phyloP scores from a whole-genome alignment of 2,329 filamentous ascomycete species.

The Emergomyces orientalis region DNA sequence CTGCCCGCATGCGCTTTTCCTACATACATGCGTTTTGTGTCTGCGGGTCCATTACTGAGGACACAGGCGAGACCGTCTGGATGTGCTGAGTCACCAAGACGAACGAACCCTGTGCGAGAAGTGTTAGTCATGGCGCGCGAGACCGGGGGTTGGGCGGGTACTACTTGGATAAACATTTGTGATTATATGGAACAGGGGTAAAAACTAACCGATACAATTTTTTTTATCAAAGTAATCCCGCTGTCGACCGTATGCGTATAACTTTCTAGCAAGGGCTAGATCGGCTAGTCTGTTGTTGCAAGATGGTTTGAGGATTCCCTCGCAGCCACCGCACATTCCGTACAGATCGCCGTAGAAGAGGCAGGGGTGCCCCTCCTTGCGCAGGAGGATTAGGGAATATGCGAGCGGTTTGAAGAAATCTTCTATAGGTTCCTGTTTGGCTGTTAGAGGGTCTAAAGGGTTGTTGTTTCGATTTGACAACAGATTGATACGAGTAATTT shows the following conservation, averaged over 20 bases:
- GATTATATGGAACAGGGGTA: not conserved
- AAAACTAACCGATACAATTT: slow-evolving; percentile 47
- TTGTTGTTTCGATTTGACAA: not conserved
- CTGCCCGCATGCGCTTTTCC: slow-evolving; percentile 51
- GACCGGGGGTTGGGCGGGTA: slow-evolving; percentile 7
- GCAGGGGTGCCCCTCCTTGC: slow-evolving; percentile 53
- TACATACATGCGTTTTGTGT: slow-evolving; percentile 52
- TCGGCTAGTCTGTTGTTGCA: slow-evolving; percentile 48
- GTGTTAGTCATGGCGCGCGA: not conserved
- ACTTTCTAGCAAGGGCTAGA: slow-evolving; percentile 52
- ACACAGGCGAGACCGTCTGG: slow-evolving; percentile 48
- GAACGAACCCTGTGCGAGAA: slow-evolving; percentile 31
- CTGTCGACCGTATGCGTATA: slow-evolving; percentile 59
- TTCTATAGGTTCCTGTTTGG: slow-evolving; percentile 47
- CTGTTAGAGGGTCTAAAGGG: not conserved
- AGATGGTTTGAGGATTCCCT: slow-evolving; percentile 16
- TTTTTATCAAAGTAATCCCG: slow-evolving; percentile 53
- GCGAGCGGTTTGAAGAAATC: slow-evolving; percentile 62
- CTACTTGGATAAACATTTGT: not conserved
- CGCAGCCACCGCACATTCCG: slow-evolving; percentile 44
- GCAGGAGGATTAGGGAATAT: slow-evolving; percentile 61
- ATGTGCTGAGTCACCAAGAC: slow-evolving; percentile 43
- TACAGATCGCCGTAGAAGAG: slow-evolving; percentile 64
- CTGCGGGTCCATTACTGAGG: slow-evolving; percentile 44
- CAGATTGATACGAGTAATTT: slow-evolving; percentile 8